Base-by-base conservation (phyloP, 1,284 basidiomycete genomes). In the Testicularia cyperi region DNA sequence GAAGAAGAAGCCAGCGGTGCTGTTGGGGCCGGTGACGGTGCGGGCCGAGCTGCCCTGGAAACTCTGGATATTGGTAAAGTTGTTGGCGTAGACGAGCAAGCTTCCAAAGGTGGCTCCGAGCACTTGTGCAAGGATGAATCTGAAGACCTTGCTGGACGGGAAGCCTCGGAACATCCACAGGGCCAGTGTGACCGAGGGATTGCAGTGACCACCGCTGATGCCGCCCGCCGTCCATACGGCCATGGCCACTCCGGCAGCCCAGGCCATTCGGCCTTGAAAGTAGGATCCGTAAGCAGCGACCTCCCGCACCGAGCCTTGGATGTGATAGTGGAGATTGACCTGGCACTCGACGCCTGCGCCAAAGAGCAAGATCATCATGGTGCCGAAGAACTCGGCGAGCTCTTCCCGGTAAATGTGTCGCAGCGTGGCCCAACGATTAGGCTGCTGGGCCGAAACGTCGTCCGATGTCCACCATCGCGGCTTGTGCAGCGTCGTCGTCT, bases 71-170 rank as follows among this genome's bases (percentile, higher is more conserved):
- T 86, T 85, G 71, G 87, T 83, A 65, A 83, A 82, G 70, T 89
- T 90, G 74, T 87, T 86, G 5, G 81, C 85, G 67, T 90, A 90
- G 16, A 87, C 79, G 18, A 88, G 70, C 1, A 83, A 82, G 14
- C 84, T 83, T 14, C 86, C 88, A 33, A 82, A 79, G 14, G 88
- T 73, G 2, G 80, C 88, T 25, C 88, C 89, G 20, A 89, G 72
- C 8, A 86, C 56, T 75, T 91, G 88, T 0, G 86, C 82, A 27
- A 83, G 67, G 38, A 88, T 82, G 70, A 86, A 91, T 60, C 70
- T 79, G 0, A 87, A 86, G 0, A 89, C 86, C 71, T 89, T 90
- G 52, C 81, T 82, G 83, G 84, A 85, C 1, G 89, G 86, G 76
- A 91, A 90, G 38, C 81, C 81, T 45, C 88, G 83, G 68, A 84